Evolutionary conservation across 805 yeast species (phyloP).

Genomic region (Nadsonia fulvescens): DNA sequence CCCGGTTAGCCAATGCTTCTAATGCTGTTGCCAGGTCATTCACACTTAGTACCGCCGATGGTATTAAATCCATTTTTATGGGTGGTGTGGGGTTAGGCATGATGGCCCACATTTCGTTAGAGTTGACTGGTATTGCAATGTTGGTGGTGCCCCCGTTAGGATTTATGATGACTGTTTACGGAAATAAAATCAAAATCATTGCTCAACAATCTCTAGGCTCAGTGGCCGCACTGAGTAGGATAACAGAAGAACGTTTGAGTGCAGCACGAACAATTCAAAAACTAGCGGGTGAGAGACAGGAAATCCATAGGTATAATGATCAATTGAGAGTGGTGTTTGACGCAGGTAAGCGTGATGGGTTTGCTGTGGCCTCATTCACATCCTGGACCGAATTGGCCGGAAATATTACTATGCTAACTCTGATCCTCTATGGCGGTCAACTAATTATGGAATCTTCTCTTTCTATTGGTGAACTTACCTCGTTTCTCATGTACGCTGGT

Average conservation of each 20-base stretch:
- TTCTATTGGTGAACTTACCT: constrained; percentile 74
- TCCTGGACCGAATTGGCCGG: constrained; percentile 75
- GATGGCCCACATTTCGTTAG: constrained; percentile 78
- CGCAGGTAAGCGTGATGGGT: constrained; percentile 65
- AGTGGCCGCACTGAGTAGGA: constrained; percentile 69
- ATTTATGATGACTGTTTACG: constrained; percentile 65
- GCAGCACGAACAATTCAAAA: constrained; percentile 78
- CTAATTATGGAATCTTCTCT: constrained; percentile 62
- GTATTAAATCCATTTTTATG: constrained; percentile 60
- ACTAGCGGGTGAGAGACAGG: constrained; percentile 67
- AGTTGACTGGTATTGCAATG: constrained; percentile 66
- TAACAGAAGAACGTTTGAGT: constrained; percentile 79
- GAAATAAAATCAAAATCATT: constrained; percentile 53
- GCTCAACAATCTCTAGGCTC: constrained; percentile 76
- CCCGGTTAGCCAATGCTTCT: constrained; percentile 74
- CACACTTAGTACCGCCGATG: constrained; percentile 80
- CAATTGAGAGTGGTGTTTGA: constrained; percentile 48
- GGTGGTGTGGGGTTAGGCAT: constrained; percentile 75
- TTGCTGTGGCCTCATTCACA: constrained; percentile 53
- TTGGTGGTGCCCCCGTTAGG: constrained; percentile 71
- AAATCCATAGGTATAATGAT: constrained; percentile 52
- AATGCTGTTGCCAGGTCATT: constrained; percentile 71
- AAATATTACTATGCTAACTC: constrained; percentile 52
- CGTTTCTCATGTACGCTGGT: constrained; percentile 88
- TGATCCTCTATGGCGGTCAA: constrained; percentile 62